Conservation (phyloP, 2,329 filamentous ascomycete genomes). For the Colletotrichum orbiculare region DNA sequence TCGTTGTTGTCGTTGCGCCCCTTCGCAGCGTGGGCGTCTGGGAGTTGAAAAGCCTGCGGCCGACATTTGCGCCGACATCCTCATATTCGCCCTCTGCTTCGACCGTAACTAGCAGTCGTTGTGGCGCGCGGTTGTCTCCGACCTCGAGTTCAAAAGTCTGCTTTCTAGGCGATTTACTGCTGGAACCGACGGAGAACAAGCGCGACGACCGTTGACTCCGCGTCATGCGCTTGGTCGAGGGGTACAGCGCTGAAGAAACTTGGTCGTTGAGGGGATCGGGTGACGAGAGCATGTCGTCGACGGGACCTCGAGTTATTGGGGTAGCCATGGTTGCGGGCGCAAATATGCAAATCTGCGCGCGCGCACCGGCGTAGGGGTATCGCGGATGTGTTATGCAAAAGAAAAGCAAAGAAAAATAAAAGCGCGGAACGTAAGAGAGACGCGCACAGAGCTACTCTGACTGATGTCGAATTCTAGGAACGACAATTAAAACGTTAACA, state of each 20-base stretch:
- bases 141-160: conserved; percentile 68
- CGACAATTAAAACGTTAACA: conserved; percentile 2
- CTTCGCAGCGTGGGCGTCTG: conserved; percentile 54
- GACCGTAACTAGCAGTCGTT: conserved; percentile 66
- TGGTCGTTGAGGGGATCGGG: conserved; percentile 61
- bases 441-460: conserved; percentile 11
- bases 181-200: conserved; percentile 48
- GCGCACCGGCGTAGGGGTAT: conserved; percentile 18
- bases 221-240: conserved; percentile 50
- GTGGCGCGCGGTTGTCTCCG: conserved; percentile 60
- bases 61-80: conserved; percentile 40
- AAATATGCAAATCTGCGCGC: conserved; percentile 3
- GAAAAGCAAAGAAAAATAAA: conserved; percentile 4
- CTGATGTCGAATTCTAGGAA: conserved; percentile 27
- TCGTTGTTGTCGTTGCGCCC: conserved; percentile 58
- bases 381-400: conserved; percentile 16
- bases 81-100: conserved; percentile 55
- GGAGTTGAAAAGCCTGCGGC: conserved; percentile 57
- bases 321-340: conserved; percentile 47
- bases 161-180: conserved; percentile 60
- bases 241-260: conserved; percentile 46
- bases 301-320: conserved; percentile 39
- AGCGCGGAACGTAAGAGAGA: conserved; percentile 2
- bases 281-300: conserved; percentile 59
- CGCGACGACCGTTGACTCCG: conserved; percentile 55